Evolutionary conservation across 2,329 filamentous ascomycete genomes (phyloP), one percentile per base, ranked within the genome.

Genomic region (Fusarium sp.): DNA sequence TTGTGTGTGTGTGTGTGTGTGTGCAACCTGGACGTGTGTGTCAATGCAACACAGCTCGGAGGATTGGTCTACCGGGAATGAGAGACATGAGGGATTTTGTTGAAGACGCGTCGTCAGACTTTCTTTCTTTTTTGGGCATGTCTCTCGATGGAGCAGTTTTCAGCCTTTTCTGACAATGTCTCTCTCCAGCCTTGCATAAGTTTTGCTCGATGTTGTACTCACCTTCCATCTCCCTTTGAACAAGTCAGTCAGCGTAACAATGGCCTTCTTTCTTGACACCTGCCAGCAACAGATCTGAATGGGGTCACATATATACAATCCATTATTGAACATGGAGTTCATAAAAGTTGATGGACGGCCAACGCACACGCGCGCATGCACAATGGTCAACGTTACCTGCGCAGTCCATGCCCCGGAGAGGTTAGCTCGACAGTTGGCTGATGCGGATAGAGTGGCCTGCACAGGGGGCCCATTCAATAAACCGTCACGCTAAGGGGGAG

Each of bases 401-500:
- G 32, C 25, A 30, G 27, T 35, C 25, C 27, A 34, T 25, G 30
- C 43, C 32, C n/a, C 37, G 32, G n/a, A 43, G 25, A n/a, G 57
- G 61, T 10, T 57, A 63, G 37, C 32, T 57, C 34, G 25, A 39
- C 58, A 68, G 67, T 68, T 62, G 54, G 66, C 27, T 61, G 58
- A 61, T 61, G 58, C 41, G 58, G 58, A 61, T 61, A 61, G 41
- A 48, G 58, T 61, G 41, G 30, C 52, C 25, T 5, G 23, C 64
- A 41, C 62, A 64, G 54, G 35, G 45, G 65, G 18, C 62, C 76
- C 76, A 77, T 69, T 78, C 77, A 78, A 79, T 79, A 79, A 79
- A 76, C 71, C 77, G 73, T 48, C 67, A 63, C 76, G 73, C 77
- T 79, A 79, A 75, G 25, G 45, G 27, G 41, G 43, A 41, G 58